Percentiles rank a stretch among this genome's conserved stretches.
phyloP scores from a whole-genome alignment of 1,139 yeast species.

The Pichia sp. region DNA sequence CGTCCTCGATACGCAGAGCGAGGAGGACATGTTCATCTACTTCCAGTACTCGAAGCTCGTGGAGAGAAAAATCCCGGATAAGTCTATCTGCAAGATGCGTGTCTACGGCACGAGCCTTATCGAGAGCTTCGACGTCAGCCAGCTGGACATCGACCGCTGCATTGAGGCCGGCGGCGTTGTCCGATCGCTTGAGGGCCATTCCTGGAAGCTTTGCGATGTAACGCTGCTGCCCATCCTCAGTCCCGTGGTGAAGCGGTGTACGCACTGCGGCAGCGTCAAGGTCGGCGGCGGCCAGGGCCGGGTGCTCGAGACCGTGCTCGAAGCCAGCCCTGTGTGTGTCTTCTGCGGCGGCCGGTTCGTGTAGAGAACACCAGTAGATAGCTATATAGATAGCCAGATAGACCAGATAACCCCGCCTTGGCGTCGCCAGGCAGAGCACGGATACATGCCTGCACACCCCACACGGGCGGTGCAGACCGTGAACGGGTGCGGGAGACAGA shows the following conservation, averaged over 20 bases:
- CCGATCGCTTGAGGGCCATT: slow-evolving; percentile 22
- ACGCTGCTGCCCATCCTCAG: slow-evolving; percentile 27
- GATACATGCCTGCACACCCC: not conserved
- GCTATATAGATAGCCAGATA: too few relatives aligned
- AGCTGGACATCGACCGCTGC: slow-evolving; percentile 15
- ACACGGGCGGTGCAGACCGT: not conserved
- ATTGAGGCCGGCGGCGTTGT: slow-evolving; percentile 7
- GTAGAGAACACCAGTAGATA: too few relatives aligned
- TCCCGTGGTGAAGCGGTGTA: slow-evolving; percentile 21
- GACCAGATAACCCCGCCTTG: too few relatives aligned
- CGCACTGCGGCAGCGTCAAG: slow-evolving; percentile 18
- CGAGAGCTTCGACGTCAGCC: slow-evolving; percentile 12
- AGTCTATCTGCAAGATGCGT: slow-evolving; percentile 12
- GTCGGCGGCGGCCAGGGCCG: slow-evolving; percentile 1
- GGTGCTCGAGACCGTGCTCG: not conserved
- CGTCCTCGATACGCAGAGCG: slow-evolving; percentile 6
- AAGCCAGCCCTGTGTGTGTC: slow-evolving; percentile 18
- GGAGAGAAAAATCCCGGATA: slow-evolving; percentile 5
- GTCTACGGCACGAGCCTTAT: slow-evolving; percentile 9
- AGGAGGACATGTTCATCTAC: slow-evolving; percentile 22
- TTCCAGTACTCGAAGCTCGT: slow-evolving; percentile 19
- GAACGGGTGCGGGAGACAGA: not conserved
- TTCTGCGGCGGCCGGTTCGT: slow-evolving; percentile 24
- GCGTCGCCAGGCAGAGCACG: not conserved
- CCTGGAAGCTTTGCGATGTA: slow-evolving; percentile 28